phyloP scores from a whole-genome alignment of 2,329 filamentous ascomycete species.

The Rasamsonia emersonii region DNA sequence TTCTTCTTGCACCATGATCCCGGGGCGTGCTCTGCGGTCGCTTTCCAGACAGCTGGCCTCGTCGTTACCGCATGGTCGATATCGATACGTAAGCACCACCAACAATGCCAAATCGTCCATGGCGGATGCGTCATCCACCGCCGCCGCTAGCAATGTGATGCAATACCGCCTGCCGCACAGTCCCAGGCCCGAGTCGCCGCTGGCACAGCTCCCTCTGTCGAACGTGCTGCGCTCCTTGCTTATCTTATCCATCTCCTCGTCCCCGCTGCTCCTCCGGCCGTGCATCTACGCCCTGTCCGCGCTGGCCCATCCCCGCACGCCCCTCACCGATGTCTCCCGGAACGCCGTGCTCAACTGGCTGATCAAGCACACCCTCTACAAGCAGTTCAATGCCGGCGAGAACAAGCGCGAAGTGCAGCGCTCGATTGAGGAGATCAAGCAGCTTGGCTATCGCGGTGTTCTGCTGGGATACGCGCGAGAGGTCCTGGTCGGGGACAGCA shows the following conservation, averaged over 20 bases:
- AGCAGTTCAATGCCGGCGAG: constrained; percentile 50
- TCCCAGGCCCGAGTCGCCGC: constrained; percentile 21
- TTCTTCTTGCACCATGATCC: too few species aligned
- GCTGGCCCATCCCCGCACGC: constrained; percentile 38
- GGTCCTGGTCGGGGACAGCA: constrained; percentile 41
- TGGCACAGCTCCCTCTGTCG: constrained; percentile 29
- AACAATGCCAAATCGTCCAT: too few species aligned
- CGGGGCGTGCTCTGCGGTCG: too few species aligned
- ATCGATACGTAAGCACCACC: too few species aligned
- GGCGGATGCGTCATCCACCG: too few species aligned
- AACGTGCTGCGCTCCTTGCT: constrained; percentile 29
- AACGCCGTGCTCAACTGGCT: constrained; percentile 39
- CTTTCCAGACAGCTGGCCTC: too few species aligned
- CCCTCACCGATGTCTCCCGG: constrained; percentile 40
- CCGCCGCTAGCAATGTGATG: too few species aligned
- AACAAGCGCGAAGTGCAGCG: constrained; percentile 40
- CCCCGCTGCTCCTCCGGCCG: constrained; percentile 54
- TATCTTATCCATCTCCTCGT: constrained; percentile 30
- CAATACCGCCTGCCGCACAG: too few species aligned
- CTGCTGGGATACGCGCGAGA: constrained; percentile 48
- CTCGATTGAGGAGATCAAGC: constrained; percentile 39
- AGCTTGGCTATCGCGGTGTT: constrained; percentile 44
- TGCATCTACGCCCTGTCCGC: constrained; percentile 62
- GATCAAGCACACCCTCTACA: constrained; percentile 43
- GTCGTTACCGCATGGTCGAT: too few species aligned